Percentiles rank a stretch among this genome's conserved stretches.
Conservation (phyloP, 2,329 filamentous ascomycete species). For the Calonectria henricotiae region DNA sequence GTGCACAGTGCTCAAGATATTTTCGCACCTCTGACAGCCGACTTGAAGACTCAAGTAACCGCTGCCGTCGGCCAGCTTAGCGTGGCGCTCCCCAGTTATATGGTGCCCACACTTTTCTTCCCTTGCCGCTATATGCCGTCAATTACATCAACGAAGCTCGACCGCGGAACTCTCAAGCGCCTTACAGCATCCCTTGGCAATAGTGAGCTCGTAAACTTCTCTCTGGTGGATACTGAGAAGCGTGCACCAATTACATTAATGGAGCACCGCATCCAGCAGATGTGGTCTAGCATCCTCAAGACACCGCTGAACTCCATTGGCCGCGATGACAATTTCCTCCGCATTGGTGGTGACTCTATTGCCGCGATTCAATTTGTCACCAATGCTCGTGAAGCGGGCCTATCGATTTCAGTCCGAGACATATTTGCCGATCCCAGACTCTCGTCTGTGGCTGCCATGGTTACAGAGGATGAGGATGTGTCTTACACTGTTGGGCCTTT, state of each 20-base stretch:
- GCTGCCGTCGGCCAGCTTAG: conserved; percentile 17
- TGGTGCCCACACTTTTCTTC: conserved; percentile 44
- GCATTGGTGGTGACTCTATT: conserved; percentile 40
- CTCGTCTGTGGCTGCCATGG: background rate
- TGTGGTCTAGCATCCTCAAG: conserved; percentile 53
- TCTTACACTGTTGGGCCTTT: conserved; percentile 1
- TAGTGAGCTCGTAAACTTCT: conserved; percentile 23
- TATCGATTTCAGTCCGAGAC: conserved; percentile 33
- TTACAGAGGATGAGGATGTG: background rate
- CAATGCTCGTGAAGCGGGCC: conserved; percentile 7
- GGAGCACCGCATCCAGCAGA: conserved; percentile 42
- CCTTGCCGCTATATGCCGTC: conserved; percentile 36
- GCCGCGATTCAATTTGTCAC: conserved; percentile 51
- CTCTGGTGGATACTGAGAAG: background rate
- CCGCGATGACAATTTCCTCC: conserved; percentile 36
- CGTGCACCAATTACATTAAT: background rate
- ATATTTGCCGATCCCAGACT: conserved; percentile 33
- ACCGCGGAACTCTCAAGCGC: conserved; percentile 38
- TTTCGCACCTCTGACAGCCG: background rate
- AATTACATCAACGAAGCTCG: conserved; percentile 40
- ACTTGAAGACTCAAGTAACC: background rate
- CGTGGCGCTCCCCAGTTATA: conserved; percentile 39
- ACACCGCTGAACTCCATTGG: conserved; percentile 52
- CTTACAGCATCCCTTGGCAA: conserved; percentile 28
- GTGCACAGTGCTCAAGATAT: background rate